phyloP scores from a whole-genome alignment of 2,329 filamentous ascomycete species.

The Knufia petricola region DNA sequence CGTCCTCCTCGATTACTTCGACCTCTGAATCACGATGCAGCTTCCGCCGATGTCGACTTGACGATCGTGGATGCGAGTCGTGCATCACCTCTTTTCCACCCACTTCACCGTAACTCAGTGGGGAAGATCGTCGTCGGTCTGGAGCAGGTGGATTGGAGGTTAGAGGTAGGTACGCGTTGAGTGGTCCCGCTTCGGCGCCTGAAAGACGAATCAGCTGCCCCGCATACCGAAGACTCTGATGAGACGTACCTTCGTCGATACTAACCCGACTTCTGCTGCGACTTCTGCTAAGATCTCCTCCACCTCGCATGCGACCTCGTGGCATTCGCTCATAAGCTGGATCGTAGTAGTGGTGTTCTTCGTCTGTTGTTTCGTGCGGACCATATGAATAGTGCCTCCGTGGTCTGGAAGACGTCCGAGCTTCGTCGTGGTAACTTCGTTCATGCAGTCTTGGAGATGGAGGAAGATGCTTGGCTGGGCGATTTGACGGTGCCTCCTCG shows the following conservation, averaged over 20 bases:
- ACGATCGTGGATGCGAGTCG: neutral
- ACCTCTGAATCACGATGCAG: neutral
- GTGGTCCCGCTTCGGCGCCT: slow-evolving; percentile 2
- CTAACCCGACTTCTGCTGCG: slow-evolving; percentile 1
- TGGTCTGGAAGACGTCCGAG: neutral
- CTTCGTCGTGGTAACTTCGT: neutral
- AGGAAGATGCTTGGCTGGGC: neutral
- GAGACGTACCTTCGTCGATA: slow-evolving; percentile 8
- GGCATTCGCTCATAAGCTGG: neutral
- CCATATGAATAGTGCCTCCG: neutral
- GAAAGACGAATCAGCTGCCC: neutral
- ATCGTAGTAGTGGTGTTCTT: slow-evolving; percentile 1
- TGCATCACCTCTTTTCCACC: neutral
- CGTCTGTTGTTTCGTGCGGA: neutral
- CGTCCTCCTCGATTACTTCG: neutral
- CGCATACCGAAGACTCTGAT: neutral
- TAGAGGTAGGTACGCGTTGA: neutral
- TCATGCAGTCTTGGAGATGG: neutral
- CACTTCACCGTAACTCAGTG: neutral
- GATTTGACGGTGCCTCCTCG: neutral
- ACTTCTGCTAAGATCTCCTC: neutral
- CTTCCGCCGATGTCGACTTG: neutral
- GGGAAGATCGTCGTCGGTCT: slow-evolving; percentile 9
- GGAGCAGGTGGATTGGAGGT: slow-evolving; percentile 2
- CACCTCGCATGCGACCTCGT: neutral